Evolutionary conservation across 768 basidiomycete species (phyloP).

Genomic region (Amanita polypyramis): DNA sequence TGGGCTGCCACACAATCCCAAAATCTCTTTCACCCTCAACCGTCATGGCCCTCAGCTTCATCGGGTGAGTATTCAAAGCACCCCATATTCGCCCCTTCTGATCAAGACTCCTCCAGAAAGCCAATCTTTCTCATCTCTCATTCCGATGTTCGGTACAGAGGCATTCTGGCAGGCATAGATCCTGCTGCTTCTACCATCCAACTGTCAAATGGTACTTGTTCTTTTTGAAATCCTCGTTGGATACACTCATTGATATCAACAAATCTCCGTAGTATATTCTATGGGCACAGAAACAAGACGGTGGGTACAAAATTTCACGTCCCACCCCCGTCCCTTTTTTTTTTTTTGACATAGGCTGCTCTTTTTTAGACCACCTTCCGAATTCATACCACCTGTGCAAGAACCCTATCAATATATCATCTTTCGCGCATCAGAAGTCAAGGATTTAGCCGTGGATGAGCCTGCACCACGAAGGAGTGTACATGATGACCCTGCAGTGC

Average conservation of each 20-base stretch:
- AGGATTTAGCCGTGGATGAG: constrained; percentile 81
- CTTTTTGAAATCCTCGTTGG: too few relatives aligned
- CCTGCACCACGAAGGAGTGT: constrained; percentile 48
- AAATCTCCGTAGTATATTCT: constrained; percentile 51
- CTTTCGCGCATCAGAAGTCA: constrained; percentile 84
- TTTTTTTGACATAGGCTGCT: constrained; percentile 6
- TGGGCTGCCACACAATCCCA: not conserved
- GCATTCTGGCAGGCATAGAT: constrained; percentile 81
- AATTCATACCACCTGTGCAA: constrained; percentile 77
- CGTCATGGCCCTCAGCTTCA: constrained; percentile 63
- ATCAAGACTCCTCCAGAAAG: constrained; percentile 42
- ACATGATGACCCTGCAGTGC: constrained; percentile 77
- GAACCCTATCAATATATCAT: constrained; percentile 86
- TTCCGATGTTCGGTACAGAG: constrained; percentile 85
- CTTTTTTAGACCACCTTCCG: constrained; percentile 45
- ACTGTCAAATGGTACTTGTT: constrained; percentile 67
- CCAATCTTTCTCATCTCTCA: constrained; percentile 85
- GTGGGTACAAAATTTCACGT: constrained; percentile 30
- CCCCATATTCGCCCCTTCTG: not conserved
- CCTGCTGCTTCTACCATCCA: constrained; percentile 80
- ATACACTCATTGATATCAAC: constrained; percentile 3
- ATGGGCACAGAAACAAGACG: constrained; percentile 84
- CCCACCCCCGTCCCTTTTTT: constrained; percentile 19
- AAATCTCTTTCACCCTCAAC: constrained; percentile 3
- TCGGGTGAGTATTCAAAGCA: constrained; percentile 39